Evolutionary conservation across 495 filamentous ascomycete species (phyloP), one percentile per base, ranked within the genome.

Genomic region (Pseudoneurospora amorphoporcata): DNA sequence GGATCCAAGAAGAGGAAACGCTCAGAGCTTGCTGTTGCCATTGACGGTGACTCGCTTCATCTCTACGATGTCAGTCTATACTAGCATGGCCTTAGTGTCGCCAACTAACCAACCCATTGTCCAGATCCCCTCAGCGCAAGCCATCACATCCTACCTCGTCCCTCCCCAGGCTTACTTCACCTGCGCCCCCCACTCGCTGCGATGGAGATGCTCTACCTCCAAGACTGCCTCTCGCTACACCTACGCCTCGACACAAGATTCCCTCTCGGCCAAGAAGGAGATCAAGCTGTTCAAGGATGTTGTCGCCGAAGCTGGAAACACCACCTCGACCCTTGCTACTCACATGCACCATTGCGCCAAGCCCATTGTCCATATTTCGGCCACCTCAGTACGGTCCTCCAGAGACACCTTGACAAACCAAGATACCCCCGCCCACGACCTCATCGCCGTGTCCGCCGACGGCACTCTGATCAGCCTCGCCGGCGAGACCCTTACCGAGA

Each of bases 41-140:
- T 97, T 76, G 94, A 99, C 82, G 94, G 94, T 71, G 94, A 97
- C 78, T 91, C 92, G 16, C 86, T 98, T 16, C 95, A 94, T 79
- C 89, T 99, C 68, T 98, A 98, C 83, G 91, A 97, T 86, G 95
- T 99, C 82, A 73, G 86, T 53, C 45, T 29, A 68, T 3, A 37
- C 45, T 37, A 68, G 19, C 3, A n/a, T 37, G 35, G 35, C 35
- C 35, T 5, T 41, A n/a, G 32, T 61, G 14, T 61, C 65, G 47
- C 45, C n/a, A 42, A 74, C 72, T 80, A 74, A 83, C 65, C 39
- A 40, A 14, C n/a, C 35, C 35, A 6, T 35, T 8, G 29, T 73
- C 4, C 75, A 96, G 93, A 84, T 96, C 32, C 89, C 92, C 79
- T 91, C 90, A 1, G 89, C 92, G n/a, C 90, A 89, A 72, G 87